Evolutionary conservation across 2,329 filamentous ascomycete species (phyloP), one percentile per base, ranked within the genome.

Genomic region (Fusarium tricinctum): DNA sequence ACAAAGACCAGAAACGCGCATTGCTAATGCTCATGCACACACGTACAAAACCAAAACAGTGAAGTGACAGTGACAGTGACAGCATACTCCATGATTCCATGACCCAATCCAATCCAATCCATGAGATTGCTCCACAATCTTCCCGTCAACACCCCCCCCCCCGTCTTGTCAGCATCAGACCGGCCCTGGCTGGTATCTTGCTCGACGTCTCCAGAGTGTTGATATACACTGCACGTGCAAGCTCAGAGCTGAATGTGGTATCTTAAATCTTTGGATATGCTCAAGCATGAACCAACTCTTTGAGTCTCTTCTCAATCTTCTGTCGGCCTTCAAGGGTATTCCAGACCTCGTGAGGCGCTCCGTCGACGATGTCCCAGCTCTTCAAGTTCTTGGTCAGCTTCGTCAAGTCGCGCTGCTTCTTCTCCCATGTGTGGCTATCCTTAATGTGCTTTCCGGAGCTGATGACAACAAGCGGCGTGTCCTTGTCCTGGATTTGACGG

Each of bases 271-370:
- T 50, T 13, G 26, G 38, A 15, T 20, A 17, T 17, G 17, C 45
- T 73, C 67, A 75, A 56, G 67, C 73, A 49, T 76, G 66, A 28
- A 95, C 87, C 66, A 97, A 76, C 76, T 94, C 83, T 66, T 82
- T 85, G 73, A 98, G 80, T 72, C 93, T 88, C 83, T 91, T 92
- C 82, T 97, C 94, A 78, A 98, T 90, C 46, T 89, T 80, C 51
- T 88, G 80, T 55, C 92, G 85, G 1, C 95, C 95, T 47, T 94
- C 86, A 3, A 84, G 78, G 5, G 90, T 93, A 72, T 82, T 82
- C 96, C 96, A 99, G 1, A 98, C 91, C 76, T 94, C 87, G 77
- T 97, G 93, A 7, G 94, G 92, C 5, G 94, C 94, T 66, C 90
- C 87, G 58, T 92, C 88, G 13, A 97, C 93, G 52, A 97, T 87